Evolutionary conservation across 1,139 yeast species (phyloP).

Genomic region (Geotrichum carabidarum): DNA sequence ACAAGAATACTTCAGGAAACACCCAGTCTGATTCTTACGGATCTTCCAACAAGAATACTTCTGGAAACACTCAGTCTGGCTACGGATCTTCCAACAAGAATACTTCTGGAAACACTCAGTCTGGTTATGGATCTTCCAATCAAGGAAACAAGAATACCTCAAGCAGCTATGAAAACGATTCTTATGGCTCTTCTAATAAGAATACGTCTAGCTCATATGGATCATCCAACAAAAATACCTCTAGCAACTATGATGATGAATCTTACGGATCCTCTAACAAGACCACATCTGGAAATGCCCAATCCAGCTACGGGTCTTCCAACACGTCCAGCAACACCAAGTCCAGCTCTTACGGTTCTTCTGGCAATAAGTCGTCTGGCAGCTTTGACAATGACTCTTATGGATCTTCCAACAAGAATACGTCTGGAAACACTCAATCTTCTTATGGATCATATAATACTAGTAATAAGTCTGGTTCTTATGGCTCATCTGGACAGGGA

Average conservation of each 20-base stretch:
- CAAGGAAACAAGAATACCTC: conserved; percentile 5
- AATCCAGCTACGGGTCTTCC: conserved; percentile 19
- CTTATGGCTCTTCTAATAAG: conserved; percentile 19
- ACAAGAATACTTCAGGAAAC: conserved; percentile 21
- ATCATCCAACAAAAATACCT: conserved; percentile 20
- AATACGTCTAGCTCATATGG: conserved; percentile 25
- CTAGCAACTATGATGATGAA: conserved; percentile 14
- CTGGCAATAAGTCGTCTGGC: conserved; percentile 11
- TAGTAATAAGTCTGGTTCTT: conserved; percentile 1
- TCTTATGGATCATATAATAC: conserved; percentile 24
- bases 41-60: conserved; percentile 7
- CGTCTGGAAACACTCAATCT: conserved; percentile 17
- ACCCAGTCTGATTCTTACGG: neutral
- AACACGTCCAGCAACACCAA: conserved; percentile 29
- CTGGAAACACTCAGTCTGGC: neutral
- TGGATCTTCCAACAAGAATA: conserved; percentile 16
- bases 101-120: conserved; percentile 29
- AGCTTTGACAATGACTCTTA: conserved; percentile 15
- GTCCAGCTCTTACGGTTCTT: conserved; percentile 21
- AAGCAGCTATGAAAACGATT: conserved; percentile 9
- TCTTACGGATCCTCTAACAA: conserved; percentile 8
- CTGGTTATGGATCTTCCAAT: conserved; percentile 24
- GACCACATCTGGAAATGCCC: neutral
- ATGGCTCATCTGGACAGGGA: conserved; percentile 18
- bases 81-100: conserved; percentile 22